phyloP scores from a whole-genome alignment of 768 basidiomycete species.

The Imleria badia region DNA sequence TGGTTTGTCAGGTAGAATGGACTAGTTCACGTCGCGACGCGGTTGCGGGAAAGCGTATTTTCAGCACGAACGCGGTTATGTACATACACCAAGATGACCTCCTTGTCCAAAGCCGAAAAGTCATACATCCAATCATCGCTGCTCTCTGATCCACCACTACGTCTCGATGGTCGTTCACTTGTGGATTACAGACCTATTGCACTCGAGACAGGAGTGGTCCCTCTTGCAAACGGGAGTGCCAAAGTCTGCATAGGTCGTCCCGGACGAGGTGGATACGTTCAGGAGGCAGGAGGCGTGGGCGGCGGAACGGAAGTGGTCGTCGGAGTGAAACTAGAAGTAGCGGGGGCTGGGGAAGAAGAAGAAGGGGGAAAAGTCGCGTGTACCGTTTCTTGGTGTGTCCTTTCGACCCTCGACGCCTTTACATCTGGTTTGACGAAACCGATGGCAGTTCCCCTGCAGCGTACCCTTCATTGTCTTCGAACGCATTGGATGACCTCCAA shows the following conservation, averaged over 20 bases:
- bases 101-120: conserved; percentile 74
- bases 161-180: conserved; percentile 72
- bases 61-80: too few relatives aligned
- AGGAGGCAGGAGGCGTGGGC: conserved; percentile 75
- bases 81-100: conserved; percentile 11
- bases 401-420: not conserved
- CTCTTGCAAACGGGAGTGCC: conserved; percentile 84
- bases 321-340: conserved; percentile 79
- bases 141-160: conserved; percentile 56
- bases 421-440: conserved; percentile 2
- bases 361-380: conserved; percentile 66
- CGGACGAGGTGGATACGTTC: conserved; percentile 67
- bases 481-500: conserved; percentile 73
- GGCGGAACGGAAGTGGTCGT: conserved; percentile 78
- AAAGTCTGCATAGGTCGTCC: conserved; percentile 66
- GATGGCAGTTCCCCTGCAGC: conserved; percentile 72
- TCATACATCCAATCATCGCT: conserved; percentile 73
- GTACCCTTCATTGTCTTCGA: conserved; percentile 64
- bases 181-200: conserved; percentile 66
- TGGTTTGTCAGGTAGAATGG: too few relatives aligned
- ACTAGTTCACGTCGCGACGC: too few relatives aligned
- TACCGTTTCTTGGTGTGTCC: conserved; percentile 72
- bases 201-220: conserved; percentile 76
- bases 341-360: conserved; percentile 41
- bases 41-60: too few relatives aligned